A percentile compares a stretch with the other conserved stretches of the same genome.
phyloP scores from a whole-genome alignment of 2,329 filamentous ascomycete species.

The Tolypocladium ophioglossoides region DNA sequence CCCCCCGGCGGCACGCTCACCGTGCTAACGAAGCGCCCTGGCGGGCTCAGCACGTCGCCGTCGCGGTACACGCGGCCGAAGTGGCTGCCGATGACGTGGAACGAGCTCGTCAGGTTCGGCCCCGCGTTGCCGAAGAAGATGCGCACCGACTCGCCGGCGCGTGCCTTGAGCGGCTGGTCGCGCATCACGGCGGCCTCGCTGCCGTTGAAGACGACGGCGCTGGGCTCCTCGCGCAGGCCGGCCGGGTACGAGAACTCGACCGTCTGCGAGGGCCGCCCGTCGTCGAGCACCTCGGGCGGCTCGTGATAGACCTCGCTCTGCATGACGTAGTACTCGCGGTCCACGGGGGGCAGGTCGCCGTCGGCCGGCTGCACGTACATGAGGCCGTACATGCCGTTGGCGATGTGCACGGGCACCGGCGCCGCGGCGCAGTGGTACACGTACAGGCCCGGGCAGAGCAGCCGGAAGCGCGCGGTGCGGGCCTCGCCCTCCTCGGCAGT shows the following conservation, averaged over 20 bases:
- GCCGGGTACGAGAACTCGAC: conserved; percentile 24
- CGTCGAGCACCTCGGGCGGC: conserved; percentile 18
- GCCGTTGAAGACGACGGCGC: conserved; percentile 21
- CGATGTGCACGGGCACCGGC: conserved; percentile 24
- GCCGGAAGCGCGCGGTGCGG: conserved; percentile 18
- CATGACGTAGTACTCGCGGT: conserved; percentile 24
- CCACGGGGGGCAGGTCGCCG: conserved; percentile 15
- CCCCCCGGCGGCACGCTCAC: conserved; percentile 16
- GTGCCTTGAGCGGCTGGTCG: conserved; percentile 18
- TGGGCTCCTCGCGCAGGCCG: conserved; percentile 19
- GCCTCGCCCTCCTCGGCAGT: conserved; percentile 19
- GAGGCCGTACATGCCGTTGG: conserved; percentile 25
- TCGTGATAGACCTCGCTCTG: conserved; percentile 27
- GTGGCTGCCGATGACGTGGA: conserved; percentile 23
- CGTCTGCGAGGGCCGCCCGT: conserved; percentile 14
- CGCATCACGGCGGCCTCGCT: conserved; percentile 19
- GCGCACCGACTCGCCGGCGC: conserved; percentile 17
- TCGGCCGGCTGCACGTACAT: conserved; percentile 23
- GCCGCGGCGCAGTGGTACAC: conserved; percentile 23
- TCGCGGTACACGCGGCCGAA: conserved; percentile 19
- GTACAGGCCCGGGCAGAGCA: conserved; percentile 19
- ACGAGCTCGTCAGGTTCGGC: conserved; percentile 21
- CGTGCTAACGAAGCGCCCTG: conserved; percentile 14
- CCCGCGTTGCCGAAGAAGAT: conserved; percentile 24
- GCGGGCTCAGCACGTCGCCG: conserved; percentile 19